A percentile compares a stretch with the other conserved stretches of the same genome.
Evolutionary conservation across 2,329 filamentous ascomycete species (phyloP).

Genomic region (Paecilomyces formosus): DNA sequence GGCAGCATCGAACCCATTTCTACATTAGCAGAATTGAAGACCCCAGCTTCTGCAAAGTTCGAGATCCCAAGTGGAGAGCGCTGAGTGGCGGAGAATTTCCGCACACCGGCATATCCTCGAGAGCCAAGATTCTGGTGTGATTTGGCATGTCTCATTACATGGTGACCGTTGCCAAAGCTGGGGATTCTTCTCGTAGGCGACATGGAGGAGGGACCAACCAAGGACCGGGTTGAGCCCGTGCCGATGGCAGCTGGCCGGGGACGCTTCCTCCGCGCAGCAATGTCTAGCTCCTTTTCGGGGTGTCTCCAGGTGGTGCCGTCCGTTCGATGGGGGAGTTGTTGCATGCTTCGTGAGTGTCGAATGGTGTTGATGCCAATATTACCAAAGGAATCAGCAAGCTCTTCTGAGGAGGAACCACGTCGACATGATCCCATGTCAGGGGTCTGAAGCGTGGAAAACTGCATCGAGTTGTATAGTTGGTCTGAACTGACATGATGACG

Average conservation of each 20-base stretch:
- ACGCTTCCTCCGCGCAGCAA: slow-evolving; percentile 39
- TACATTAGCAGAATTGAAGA: slow-evolving; percentile 24
- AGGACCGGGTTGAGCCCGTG: slow-evolving; percentile 31
- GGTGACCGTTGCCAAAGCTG: slow-evolving; percentile 21
- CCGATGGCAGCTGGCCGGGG: slow-evolving; percentile 41
- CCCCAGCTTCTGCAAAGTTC: slow-evolving; percentile 37
- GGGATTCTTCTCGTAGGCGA: slow-evolving; percentile 33
- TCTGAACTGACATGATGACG: slow-evolving; percentile 16
- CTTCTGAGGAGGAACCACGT: slow-evolving; percentile 27
- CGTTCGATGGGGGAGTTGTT: slow-evolving; percentile 17
- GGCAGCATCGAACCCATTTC: slow-evolving; percentile 26
- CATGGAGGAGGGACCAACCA: slow-evolving; percentile 31
- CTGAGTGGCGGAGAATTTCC: slow-evolving; percentile 39
- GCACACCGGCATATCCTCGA: slow-evolving; percentile 36
- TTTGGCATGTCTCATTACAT: slow-evolving; percentile 39
- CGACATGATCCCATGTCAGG: slow-evolving; percentile 20
- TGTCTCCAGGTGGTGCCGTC: slow-evolving; percentile 25
- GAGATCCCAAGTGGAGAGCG: slow-evolving; percentile 40
- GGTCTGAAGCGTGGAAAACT: slow-evolving; percentile 22
- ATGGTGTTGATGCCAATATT: slow-evolving; percentile 28
- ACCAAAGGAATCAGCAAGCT: slow-evolving; percentile 24
- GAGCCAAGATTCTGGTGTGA: slow-evolving; percentile 38
- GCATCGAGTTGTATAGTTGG: slow-evolving; percentile 22
- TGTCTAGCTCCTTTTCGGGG: slow-evolving; percentile 35
- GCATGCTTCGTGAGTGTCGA: slow-evolving; percentile 13